Evolutionary conservation across 148 eudicot genomes (phyloP), one percentile per base, ranked within the genome.

Genomic region (Camellia lanceoleosa): DNA sequence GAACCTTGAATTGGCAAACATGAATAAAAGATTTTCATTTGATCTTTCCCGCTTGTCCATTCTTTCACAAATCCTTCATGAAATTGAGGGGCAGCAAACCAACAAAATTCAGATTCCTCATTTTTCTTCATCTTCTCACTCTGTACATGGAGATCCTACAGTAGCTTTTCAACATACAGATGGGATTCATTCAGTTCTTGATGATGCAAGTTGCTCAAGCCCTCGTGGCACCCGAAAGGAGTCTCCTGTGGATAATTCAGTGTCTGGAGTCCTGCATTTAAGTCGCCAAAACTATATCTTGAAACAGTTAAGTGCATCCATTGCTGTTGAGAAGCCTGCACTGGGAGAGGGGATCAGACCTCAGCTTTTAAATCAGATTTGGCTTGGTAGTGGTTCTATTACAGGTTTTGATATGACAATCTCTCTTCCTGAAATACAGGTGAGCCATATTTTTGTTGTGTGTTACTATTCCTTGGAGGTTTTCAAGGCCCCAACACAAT

Each of bases 361-460:
- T 84, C 59, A n/a, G 71, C 64, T 79, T 68, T 74, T 65, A 80
- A 81, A 78, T 80, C 87, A 84, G 67, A 82, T 85, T 73, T 96
- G 98, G 98, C 83, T 79, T 87, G 99, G 99, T 65, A 80, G 73
- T 80, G 98, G 98, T 74, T 87, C 92, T 87, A 80, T 90, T 82
- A 80, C 92, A 30, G 95, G 95, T 68, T 83, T 92, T 62, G 91
- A 96, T 71, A 41, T 96, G 84, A 90, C 91, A 72, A 77, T 96
- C 60, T 93, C 99, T 41, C 83, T 94, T 64, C 76, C 84, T 79
- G 97, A 96, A 82, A 82, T 96, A 74, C 89, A 94, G 94, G 99
- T 94, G 83, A 78, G 76, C 62, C 4, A 46, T 85, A 46, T 55
- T 11, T 65, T 55, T 30, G 7, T 23, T 23, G 6, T 44, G 51